A percentile compares a stretch with the other conserved stretches of the same genome.
Evolutionary conservation across 2,329 filamentous ascomycete genomes (phyloP).

Genomic region (Eutypa lata): DNA sequence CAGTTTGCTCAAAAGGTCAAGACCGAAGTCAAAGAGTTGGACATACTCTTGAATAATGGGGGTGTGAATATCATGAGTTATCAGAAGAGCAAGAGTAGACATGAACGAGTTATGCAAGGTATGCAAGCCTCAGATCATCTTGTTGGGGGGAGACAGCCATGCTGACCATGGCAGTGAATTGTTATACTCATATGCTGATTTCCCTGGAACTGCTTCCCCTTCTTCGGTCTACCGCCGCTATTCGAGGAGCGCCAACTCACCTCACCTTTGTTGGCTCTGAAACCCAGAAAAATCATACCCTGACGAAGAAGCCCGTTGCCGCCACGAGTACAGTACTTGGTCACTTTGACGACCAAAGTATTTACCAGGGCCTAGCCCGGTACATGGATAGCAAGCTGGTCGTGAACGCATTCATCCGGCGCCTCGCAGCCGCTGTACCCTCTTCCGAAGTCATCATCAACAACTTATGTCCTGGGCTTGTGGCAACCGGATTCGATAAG

Average conservation of each 20-base stretch:
- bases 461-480: slow-evolving; percentile 6
- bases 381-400: slow-evolving; percentile 4
- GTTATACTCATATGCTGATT: slow-evolving; percentile 6
- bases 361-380: slow-evolving; percentile 1
- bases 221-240: slow-evolving; percentile 4
- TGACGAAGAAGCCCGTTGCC: slow-evolving; percentile 4
- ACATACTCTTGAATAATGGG: slow-evolving; percentile 8
- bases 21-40: slow-evolving; percentile 5
- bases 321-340: slow-evolving; percentile 1
- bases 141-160: not conserved
- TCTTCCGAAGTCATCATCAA: slow-evolving; percentile 6
- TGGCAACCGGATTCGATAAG: slow-evolving; percentile 3
- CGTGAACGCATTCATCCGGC: slow-evolving; percentile 3
- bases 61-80: slow-evolving; percentile 3
- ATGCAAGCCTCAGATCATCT: not conserved
- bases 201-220: slow-evolving; percentile 6
- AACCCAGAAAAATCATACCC: slow-evolving; percentile 3
- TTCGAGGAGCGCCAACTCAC: slow-evolving; percentile 4
- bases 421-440: not conserved
- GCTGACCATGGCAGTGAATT: slow-evolving; percentile 6
- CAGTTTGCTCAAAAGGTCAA: slow-evolving; percentile 4
- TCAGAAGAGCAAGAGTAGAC: slow-evolving; percentile 2
- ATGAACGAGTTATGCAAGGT: slow-evolving; percentile 7
- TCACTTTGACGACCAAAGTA: slow-evolving; percentile 6
- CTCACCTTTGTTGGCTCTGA: slow-evolving; percentile 5